Base-by-base conservation (phyloP, 345 rosid species). In the Moricandia moricandioides region DNA sequence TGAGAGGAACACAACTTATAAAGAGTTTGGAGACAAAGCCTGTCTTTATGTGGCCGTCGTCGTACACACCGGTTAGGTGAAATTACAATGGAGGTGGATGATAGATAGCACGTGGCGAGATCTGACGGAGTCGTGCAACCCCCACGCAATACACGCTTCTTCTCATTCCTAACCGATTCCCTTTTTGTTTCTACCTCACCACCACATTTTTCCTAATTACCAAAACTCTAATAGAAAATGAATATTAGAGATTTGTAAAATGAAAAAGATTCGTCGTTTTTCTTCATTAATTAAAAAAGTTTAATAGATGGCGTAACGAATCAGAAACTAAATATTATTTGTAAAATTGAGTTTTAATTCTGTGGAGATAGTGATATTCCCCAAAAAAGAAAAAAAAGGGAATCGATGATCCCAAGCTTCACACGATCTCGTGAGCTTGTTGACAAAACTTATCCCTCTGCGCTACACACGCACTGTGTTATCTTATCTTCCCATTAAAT, bases 111-210 rank as follows among this genome's bases (percentile, higher is more conserved):
- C 68, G 77, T 78, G 81, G 27, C 11, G 7, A 29, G 68, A 47
- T 68, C 63, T 51, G 24, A 10, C 45, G 17, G 68, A 59, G 5
- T 49, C 56, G 72, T 49, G 81, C 10, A 71, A 59, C 72, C 63
- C 60, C 68, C 80, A 71, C 17, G 76, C 68, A 5, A 58, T 24
- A 31, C 80, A 77, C 67, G 67, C 59, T 18, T 31, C 56, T 39
- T 35, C 33, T 7, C 37, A 27, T 8, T 30, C 54, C 39, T 18
- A 4, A 27, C 40, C 62, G 2, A 1, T 72, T 24, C 0, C 61
- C 16, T 7, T 35, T 27, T 9, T 0, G 7, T 31, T 8, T 8
- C 29, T 62, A 0, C 55, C 55, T 51, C 37, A 34, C 39, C 54
- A 51, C 69, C n/a, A n/a, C n/a, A n/a, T n/a, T n/a, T n/a, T n/a